A percentile compares a stretch with the other conserved stretches of the same genome.
These are phyloP conservation scores for Tolypocladium nubicola DNA, from an alignment of 2,329 filamentous ascomycete species.

Conservation along the genomic window DNA sequence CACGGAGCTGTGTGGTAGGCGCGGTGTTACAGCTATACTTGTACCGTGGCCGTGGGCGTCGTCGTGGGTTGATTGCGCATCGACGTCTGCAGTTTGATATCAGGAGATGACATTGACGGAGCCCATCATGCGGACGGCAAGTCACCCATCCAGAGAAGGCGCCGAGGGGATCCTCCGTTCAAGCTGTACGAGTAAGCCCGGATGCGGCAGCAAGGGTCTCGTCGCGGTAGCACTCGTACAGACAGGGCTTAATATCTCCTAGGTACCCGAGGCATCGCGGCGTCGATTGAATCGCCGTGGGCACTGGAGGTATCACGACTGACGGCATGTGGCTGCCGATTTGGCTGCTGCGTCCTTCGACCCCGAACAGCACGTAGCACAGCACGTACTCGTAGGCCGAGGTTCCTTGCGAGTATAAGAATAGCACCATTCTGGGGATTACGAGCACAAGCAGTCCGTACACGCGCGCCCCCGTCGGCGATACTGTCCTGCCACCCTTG, in stretches of 20 bases:
- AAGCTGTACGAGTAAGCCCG: not conserved
- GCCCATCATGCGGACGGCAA: not conserved
- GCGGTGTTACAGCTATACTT: not conserved
- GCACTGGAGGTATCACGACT: too few species aligned
- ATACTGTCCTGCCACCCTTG: too few species aligned
- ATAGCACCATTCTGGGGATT: not conserved
- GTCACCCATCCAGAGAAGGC: not conserved
- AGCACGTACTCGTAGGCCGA: not conserved
- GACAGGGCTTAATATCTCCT: not conserved
- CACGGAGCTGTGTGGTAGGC: not conserved
- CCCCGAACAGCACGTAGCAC: not conserved
- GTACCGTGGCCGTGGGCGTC: not conserved
- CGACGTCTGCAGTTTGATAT: not conserved
- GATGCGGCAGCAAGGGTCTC: not conserved
- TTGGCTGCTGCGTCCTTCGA: not conserved
- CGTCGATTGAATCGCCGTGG: not conserved
- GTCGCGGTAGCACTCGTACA: not conserved
- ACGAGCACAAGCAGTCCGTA: too few species aligned
- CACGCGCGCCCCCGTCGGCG: too few species aligned
- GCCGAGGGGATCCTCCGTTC: not conserved
- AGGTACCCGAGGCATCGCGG: not conserved
- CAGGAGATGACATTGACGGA: not conserved
- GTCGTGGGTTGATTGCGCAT: not conserved
- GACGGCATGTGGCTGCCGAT: not conserved
- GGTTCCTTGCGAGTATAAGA: not conserved